These are phyloP conservation scores for Dactylonectria estremocensis DNA, from an alignment of 2,329 filamentous ascomycete species.

Conservation along the genomic window DNA sequence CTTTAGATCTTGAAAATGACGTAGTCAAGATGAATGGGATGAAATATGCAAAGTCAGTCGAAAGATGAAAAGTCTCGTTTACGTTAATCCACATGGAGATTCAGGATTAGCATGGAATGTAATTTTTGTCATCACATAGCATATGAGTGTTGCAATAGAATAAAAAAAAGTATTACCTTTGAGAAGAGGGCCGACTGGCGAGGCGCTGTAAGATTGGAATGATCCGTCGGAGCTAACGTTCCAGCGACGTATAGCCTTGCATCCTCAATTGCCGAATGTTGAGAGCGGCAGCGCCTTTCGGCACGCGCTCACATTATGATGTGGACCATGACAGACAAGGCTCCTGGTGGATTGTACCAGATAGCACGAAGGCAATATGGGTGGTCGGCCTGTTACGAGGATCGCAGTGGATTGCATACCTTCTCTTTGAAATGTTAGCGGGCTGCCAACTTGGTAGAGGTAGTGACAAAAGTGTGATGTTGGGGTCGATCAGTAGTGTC, in stretches of 20 bases:
- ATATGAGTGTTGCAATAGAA: slow-evolving; percentile 42
- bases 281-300: slow-evolving; percentile 18
- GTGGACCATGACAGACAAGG: slow-evolving; percentile 56
- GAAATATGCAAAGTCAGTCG: slow-evolving; percentile 72
- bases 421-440: slow-evolving; percentile 44
- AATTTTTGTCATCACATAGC: slow-evolving; percentile 75
- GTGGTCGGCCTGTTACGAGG: slow-evolving; percentile 33
- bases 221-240: neutral
- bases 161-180: slow-evolving; percentile 48
- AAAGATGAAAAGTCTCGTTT: slow-evolving; percentile 86
- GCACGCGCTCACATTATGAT: slow-evolving; percentile 51
- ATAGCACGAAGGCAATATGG: slow-evolving; percentile 57
- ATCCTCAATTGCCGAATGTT: slow-evolving; percentile 12
- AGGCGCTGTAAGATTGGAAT: too few species aligned
- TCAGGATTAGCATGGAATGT: slow-evolving; percentile 87
- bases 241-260: slow-evolving; percentile 21
- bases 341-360: slow-evolving; percentile 65
- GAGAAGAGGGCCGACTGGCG: neutral
- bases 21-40: slow-evolving; percentile 43
- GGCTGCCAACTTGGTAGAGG: slow-evolving; percentile 4
- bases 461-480: slow-evolving; percentile 29
- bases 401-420: slow-evolving; percentile 16
- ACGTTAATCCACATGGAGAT: slow-evolving; percentile 76
- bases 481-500: slow-evolving; percentile 62
- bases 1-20: slow-evolving; percentile 32